phyloP scores from a whole-genome alignment of 139 green algal species.

The Ettlia oleoabundans region DNA sequence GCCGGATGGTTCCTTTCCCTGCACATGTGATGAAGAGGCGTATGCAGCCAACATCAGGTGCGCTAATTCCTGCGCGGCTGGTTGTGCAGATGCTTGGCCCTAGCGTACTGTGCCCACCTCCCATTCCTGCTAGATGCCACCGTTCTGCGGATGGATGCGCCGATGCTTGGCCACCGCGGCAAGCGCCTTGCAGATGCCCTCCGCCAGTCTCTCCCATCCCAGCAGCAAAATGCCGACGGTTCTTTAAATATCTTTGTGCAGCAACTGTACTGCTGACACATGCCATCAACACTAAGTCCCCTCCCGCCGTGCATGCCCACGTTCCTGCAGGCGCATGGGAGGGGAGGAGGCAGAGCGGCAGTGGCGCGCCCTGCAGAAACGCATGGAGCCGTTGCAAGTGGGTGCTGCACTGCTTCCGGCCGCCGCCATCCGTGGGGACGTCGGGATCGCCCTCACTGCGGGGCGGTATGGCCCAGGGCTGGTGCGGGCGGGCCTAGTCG shows the following conservation, averaged over 20 bases:
- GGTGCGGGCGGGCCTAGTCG: constrained; percentile 58
- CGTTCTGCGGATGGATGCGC: too few relatives aligned
- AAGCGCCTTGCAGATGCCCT: too few relatives aligned
- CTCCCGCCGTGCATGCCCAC: too few relatives aligned
- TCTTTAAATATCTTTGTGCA: too few relatives aligned
- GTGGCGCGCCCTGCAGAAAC: constrained; percentile 69
- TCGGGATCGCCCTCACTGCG: constrained; percentile 73
- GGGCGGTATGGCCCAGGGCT: constrained; percentile 78
- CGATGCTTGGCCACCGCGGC: too few relatives aligned
- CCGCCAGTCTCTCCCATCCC: too few relatives aligned
- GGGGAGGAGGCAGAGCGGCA: constrained; percentile 59
- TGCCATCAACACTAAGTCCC: neutral
- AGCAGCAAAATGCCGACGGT: too few relatives aligned
- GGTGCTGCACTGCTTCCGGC: constrained; percentile 82
- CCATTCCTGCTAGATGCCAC: too few relatives aligned
- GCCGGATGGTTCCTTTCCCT: constrained; percentile 69
- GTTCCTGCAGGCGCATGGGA: constrained; percentile 33
- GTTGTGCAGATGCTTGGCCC: constrained; percentile 6
- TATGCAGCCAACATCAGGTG: constrained; percentile 67
- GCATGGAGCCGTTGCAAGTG: constrained; percentile 88
- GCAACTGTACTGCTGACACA: neutral
- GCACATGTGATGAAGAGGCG: constrained; percentile 49
- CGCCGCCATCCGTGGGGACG: constrained; percentile 46
- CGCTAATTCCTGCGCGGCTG: neutral
- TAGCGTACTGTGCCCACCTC: too few relatives aligned